phyloP scores from a whole-genome alignment of 73 alveolate genomes.

The Paramecium biaurelia region DNA sequence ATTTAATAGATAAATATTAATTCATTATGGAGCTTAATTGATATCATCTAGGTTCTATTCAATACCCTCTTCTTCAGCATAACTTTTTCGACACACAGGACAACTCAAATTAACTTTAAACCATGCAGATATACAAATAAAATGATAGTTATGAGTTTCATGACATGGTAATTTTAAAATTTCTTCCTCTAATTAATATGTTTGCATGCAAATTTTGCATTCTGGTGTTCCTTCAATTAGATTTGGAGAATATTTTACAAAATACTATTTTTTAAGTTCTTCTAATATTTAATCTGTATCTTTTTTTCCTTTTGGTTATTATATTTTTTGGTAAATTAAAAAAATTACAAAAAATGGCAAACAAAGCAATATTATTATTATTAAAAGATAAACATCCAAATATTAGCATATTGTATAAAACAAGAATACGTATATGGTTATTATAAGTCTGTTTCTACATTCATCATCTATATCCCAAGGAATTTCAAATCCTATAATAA shows the following conservation, averaged over 20 bases:
- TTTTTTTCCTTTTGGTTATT: not conserved
- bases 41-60: not conserved
- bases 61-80: not conserved
- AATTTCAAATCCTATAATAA: not conserved
- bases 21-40: not conserved
- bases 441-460: not conserved
- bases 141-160: not conserved
- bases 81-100: slow-evolving; percentile 3
- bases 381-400: not conserved
- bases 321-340: not conserved
- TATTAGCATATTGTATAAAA: not conserved
- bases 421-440: not conserved
- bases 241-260: not conserved
- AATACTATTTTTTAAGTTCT: not conserved
- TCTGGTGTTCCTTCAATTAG: not conserved
- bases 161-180: not conserved
- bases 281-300: not conserved
- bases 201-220: not conserved
- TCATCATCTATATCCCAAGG: not conserved
- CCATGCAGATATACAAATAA: not conserved
- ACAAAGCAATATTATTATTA: not conserved
- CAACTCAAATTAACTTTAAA: not conserved
- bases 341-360: not conserved
- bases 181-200: not conserved
- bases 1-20: no score